Conservation (phyloP, 352 stramenopile genomes). For the Phytophthora fragariaefolia region DNA sequence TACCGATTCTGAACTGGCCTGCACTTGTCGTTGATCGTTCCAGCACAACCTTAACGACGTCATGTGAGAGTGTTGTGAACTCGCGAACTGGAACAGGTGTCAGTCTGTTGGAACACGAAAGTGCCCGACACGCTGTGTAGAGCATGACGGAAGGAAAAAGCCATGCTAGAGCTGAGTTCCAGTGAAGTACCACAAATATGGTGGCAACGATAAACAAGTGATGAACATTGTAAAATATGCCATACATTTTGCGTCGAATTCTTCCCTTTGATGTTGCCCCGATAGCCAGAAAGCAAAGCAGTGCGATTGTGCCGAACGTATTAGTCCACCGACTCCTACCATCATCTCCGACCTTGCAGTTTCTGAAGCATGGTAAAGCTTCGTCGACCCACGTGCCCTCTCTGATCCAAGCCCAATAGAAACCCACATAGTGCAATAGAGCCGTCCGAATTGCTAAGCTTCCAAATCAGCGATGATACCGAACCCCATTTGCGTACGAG, state of each 20-base stretch:
- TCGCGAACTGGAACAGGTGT: constrained; percentile 32
- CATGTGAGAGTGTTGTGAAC: constrained; percentile 20
- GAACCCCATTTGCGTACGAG: constrained; percentile 47
- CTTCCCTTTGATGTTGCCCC: constrained; percentile 33
- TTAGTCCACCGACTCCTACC: constrained; percentile 44
- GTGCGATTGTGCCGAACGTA: constrained; percentile 41
- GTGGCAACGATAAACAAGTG: constrained; percentile 44
- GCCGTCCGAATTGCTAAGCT: constrained; percentile 34
- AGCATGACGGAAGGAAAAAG: constrained; percentile 34
- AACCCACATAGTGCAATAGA: constrained; percentile 34
- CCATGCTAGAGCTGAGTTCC: constrained; percentile 31
- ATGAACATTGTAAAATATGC: constrained; percentile 44
- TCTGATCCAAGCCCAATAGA: constrained; percentile 31
- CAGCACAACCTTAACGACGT: constrained; percentile 38
- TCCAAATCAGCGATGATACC: constrained; percentile 53
- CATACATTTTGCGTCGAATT: constrained; percentile 40
- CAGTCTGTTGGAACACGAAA: constrained; percentile 33
- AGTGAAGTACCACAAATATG: constrained; percentile 44
- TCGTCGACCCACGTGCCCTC: constrained; percentile 28
- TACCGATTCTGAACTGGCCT: constrained; percentile 29
- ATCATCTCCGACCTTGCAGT: constrained; percentile 33
- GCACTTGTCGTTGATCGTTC: background rate
- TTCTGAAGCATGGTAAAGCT: constrained; percentile 40
- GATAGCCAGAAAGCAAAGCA: constrained; percentile 44
- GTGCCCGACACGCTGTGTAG: constrained; percentile 33